Percentiles rank a stretch among this genome's conserved stretches.
These are phyloP conservation scores for Euryodendron excelsum DNA, from an alignment of 148 eudicot genomes.

Conservation along the genomic window DNA sequence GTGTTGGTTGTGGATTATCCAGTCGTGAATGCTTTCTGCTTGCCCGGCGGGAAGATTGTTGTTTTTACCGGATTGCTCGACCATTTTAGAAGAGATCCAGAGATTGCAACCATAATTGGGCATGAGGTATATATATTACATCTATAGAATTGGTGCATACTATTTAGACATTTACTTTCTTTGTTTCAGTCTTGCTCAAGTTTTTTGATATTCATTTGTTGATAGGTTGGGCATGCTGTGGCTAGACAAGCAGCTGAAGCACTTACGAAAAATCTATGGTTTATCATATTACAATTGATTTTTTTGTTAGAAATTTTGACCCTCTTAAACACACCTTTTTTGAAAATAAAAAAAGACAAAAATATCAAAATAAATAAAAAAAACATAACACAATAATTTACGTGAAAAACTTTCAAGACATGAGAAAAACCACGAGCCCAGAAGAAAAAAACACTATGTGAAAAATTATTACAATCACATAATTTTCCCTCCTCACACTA, in stretches of 20 bases:
- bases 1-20: constrained; percentile 71
- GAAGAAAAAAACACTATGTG: too few relatives aligned
- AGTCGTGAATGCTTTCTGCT: constrained; percentile 66
- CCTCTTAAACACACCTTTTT: too few relatives aligned
- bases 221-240: constrained; percentile 75
- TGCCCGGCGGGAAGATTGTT: constrained; percentile 90
- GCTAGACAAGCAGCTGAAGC: constrained; percentile 72
- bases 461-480: too few relatives aligned
- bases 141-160: neutral
- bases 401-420: too few relatives aligned
- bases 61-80: constrained; percentile 70
- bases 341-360: too few relatives aligned
- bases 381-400: too few relatives aligned
- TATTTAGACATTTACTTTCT: too few relatives aligned
- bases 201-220: constrained; percentile 14
- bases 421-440: too few relatives aligned
- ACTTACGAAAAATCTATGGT: constrained; percentile 61
- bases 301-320: too few relatives aligned
- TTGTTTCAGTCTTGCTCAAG: neutral
- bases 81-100: constrained; percentile 57
- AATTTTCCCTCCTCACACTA: too few relatives aligned
- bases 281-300: constrained; percentile 53
- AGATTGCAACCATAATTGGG: constrained; percentile 73
- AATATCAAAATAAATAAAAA: too few relatives aligned
- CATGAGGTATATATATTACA: constrained; percentile 75